phyloP scores from a whole-genome alignment of 164 flowering plant species.

The Vitis amurensis region DNA sequence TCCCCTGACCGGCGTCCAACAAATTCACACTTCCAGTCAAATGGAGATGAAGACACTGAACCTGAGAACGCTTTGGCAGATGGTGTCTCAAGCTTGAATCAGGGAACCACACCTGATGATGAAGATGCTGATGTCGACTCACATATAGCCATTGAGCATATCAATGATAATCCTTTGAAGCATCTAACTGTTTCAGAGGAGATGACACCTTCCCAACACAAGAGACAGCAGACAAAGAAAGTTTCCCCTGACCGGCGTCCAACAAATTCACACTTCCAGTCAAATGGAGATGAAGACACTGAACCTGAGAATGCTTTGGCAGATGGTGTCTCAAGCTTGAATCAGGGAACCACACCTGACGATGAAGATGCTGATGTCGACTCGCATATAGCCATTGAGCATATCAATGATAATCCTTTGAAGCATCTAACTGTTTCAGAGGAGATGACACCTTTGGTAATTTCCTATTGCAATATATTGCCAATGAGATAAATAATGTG shows the following conservation, averaged over 20 bases:
- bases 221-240: constrained; percentile 59
- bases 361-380: constrained; percentile 21
- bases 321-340: constrained; percentile 18
- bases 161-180: constrained; percentile 14
- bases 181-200: constrained; percentile 17
- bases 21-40: constrained; percentile 27
- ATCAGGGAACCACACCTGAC: constrained; percentile 20
- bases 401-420: constrained; percentile 13
- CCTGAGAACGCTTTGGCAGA: constrained; percentile 22
- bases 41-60: constrained; percentile 32
- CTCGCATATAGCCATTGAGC: constrained; percentile 19
- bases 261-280: constrained; percentile 25
- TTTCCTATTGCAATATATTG: constrained; percentile 1
- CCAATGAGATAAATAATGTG: neutral
- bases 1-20: constrained; percentile 33
- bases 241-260: constrained; percentile 32
- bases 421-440: constrained; percentile 14
- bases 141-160: constrained; percentile 22
- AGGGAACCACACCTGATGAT: constrained; percentile 20
- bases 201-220: constrained; percentile 32
- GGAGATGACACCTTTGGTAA: constrained; percentile 37
- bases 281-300: constrained; percentile 31
- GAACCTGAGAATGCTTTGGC: constrained; percentile 24
- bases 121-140: constrained; percentile 18
- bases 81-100: constrained; percentile 17